These are phyloP conservation scores for Botryosphaeria dothidea DNA, from an alignment of 2,329 filamentous ascomycete species.

Conservation along the genomic window DNA sequence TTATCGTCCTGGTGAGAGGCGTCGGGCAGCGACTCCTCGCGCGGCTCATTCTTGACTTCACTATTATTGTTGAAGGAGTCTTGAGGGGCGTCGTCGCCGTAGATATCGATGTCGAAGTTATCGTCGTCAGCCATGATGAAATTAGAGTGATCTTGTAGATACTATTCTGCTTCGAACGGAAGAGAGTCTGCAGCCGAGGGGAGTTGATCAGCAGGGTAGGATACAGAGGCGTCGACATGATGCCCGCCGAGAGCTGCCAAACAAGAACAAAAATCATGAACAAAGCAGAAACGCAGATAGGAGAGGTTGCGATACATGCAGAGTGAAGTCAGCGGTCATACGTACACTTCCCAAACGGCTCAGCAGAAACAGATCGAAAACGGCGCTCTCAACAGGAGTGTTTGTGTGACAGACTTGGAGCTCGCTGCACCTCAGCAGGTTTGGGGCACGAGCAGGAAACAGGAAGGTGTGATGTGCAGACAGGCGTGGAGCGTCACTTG, in stretches of 20 bases:
- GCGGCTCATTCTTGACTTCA: conserved; percentile 31
- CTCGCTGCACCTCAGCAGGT: conserved; percentile 14
- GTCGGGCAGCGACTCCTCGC: conserved; percentile 24
- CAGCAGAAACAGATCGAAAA: conserved; percentile 33
- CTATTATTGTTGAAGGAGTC: conserved; percentile 24
- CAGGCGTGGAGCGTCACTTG: conserved; percentile 17
- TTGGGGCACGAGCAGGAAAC: conserved; percentile 13
- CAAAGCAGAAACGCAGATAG: conserved; percentile 25
- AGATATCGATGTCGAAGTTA: conserved; percentile 72
- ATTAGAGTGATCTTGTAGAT: conserved; percentile 34
- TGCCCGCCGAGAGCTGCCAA: background rate
- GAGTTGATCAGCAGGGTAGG: conserved; percentile 35
- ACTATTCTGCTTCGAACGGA: conserved; percentile 38
- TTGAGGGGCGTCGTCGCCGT: conserved; percentile 57
- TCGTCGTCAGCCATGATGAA: conserved; percentile 59
- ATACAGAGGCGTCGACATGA: conserved; percentile 3
- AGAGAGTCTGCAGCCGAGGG: conserved; percentile 35
- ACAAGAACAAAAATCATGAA: conserved; percentile 7
- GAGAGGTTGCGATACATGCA: conserved; percentile 20
- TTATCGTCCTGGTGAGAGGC: conserved; percentile 23
- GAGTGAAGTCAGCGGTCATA: conserved; percentile 19
- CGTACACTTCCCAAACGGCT: conserved; percentile 21
- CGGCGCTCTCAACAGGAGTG: conserved; percentile 28
- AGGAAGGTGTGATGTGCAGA: conserved; percentile 18
- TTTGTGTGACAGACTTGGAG: conserved; percentile 22